Conservation (phyloP, 805 yeast genomes). For the Barnettozyma vustinii region DNA sequence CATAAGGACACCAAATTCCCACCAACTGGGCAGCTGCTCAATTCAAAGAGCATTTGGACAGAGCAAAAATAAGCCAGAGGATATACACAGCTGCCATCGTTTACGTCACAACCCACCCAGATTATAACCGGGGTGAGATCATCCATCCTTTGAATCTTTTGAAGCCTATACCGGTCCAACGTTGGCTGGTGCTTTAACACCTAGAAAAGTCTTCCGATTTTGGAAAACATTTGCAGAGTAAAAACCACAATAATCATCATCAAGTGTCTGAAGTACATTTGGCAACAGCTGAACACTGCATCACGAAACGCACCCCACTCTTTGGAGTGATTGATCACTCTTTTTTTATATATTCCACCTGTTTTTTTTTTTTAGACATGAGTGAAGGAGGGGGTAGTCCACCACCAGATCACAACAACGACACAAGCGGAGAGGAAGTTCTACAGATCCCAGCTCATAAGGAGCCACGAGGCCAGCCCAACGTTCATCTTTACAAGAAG, state of each 20-base stretch:
- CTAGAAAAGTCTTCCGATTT: not conserved
- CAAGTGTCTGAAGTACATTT: not conserved
- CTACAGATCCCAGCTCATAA: too few relatives aligned
- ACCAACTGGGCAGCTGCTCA: not conserved
- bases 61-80: not conserved
- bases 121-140: too few relatives aligned
- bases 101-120: not conserved
- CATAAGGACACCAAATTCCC: not conserved
- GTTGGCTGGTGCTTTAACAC: not conserved
- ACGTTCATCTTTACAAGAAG: not conserved
- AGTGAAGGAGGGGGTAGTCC: not conserved
- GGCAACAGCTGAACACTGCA: not conserved
- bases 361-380: not conserved
- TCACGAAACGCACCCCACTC: not conserved
- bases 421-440: not conserved
- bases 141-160: too few relatives aligned
- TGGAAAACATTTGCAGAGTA: not conserved
- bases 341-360: too few relatives aligned
- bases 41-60: not conserved
- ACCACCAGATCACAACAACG: not conserved
- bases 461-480: not conserved
- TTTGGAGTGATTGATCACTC: not conserved
- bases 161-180: not conserved
- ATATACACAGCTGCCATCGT: not conserved
- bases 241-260: too few relatives aligned